A percentile compares a stretch with the other conserved stretches of the same genome.
Evolutionary conservation across 1,284 basidiomycete genomes (phyloP).

Genomic region (Flammula alnicola): DNA sequence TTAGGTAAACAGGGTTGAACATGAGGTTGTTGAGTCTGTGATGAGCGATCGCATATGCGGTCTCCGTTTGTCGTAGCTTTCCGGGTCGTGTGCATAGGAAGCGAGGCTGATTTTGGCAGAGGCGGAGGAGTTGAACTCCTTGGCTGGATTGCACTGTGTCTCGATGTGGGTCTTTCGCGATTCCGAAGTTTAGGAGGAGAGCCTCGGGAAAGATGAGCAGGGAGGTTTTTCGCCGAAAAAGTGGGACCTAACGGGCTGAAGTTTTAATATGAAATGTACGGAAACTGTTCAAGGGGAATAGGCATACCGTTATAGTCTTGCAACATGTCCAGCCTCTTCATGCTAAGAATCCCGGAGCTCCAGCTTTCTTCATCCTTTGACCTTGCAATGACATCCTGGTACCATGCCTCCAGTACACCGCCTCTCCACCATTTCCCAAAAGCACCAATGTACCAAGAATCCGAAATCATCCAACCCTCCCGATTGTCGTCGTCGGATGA

Average conservation of each 20-base stretch:
- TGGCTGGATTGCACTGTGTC: conserved; percentile 37
- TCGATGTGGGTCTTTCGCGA: conserved; percentile 57
- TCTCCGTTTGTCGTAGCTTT: conserved; percentile 38
- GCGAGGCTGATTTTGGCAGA: conserved; percentile 77
- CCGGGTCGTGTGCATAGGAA: conserved; percentile 71
- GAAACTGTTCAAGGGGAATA: conserved; percentile 6
- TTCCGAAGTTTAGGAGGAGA: conserved; percentile 59
- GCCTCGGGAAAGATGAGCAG: conserved; percentile 45
- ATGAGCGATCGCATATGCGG: conserved; percentile 32
- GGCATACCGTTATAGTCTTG: conserved; percentile 64
- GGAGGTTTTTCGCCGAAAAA: conserved; percentile 51
- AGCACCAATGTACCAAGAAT: conserved; percentile 86
- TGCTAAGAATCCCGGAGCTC: conserved; percentile 72
- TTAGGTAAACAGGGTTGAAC: conserved; percentile 33
- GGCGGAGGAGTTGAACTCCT: conserved; percentile 78
- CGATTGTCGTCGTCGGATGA: conserved; percentile 39
- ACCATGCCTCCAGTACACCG: conserved; percentile 72
- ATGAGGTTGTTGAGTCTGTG: conserved; percentile 41
- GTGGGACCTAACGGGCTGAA: conserved; percentile 47
- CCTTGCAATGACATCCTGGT: conserved; percentile 63
- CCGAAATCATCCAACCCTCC: conserved; percentile 58
- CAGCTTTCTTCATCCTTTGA: conserved; percentile 74
- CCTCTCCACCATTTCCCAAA: conserved; percentile 90
- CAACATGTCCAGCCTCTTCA: conserved; percentile 69
- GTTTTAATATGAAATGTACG: conserved; percentile 2